Evolutionary conservation across 169 alveolate species (phyloP).

Genomic region (Plasmodium chabaudi): DNA sequence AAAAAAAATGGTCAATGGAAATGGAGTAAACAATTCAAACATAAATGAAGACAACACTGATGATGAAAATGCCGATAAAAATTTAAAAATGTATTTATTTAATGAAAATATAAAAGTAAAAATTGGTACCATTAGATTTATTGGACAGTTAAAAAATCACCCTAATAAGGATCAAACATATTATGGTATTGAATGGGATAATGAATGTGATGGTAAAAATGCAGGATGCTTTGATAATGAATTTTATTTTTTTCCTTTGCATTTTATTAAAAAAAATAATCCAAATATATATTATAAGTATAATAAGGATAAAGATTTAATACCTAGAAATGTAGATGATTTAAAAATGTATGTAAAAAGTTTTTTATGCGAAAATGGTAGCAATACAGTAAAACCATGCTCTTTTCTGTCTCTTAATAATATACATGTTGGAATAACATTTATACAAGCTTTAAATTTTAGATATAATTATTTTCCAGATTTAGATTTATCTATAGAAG

Average conservation of each 20-base stretch:
- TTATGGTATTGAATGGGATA: slow-evolving; percentile 72
- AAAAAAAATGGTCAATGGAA: not conserved
- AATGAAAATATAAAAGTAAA: slow-evolving; percentile 49
- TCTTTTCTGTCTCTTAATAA: slow-evolving; percentile 58
- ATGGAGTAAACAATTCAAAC: not conserved
- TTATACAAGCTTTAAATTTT: slow-evolving; percentile 49
- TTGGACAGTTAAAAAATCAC: slow-evolving; percentile 60
- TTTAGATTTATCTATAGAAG: slow-evolving; percentile 52
- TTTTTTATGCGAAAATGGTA: not conserved
- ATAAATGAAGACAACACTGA: not conserved
- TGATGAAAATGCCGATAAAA: slow-evolving; percentile 36
- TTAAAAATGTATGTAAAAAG: not conserved
- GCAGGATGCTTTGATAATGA: slow-evolving; percentile 28
- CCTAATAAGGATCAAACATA: slow-evolving; percentile 15
- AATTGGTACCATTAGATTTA: slow-evolving; percentile 67
- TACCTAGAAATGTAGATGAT: not conserved
- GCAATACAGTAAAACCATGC: slow-evolving; percentile 4
- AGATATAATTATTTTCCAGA: slow-evolving; percentile 59
- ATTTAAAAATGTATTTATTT: slow-evolving; percentile 42
- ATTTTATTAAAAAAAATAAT: slow-evolving; percentile 21
- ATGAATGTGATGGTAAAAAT: slow-evolving; percentile 35
- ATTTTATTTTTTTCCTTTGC: slow-evolving; percentile 31
- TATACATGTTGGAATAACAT: slow-evolving; percentile 66
- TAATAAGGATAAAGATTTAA: not conserved
- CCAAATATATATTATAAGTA: slow-evolving; percentile 15